Percentiles rank a stretch among this genome's conserved stretches.
These are phyloP conservation scores for Strobilomyces confusus DNA, from an alignment of 768 basidiomycete species.

Conservation along the genomic window DNA sequence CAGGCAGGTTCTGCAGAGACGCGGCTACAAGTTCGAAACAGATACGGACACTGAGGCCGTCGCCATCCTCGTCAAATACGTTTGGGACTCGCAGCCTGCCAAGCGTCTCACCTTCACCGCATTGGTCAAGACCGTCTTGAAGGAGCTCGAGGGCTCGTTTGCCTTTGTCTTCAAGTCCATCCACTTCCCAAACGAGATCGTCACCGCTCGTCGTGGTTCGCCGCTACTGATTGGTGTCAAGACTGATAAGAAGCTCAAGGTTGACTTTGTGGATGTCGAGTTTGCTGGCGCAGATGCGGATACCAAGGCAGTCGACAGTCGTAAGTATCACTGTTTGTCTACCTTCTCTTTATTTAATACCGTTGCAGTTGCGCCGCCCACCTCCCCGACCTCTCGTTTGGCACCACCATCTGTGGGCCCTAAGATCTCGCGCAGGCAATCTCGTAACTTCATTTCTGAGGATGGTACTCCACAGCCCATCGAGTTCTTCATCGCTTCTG, in stretches of 20 bases:
- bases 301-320: slow-evolving; percentile 38
- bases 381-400: slow-evolving; percentile 60
- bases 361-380: slow-evolving; percentile 40
- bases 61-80: slow-evolving; percentile 92
- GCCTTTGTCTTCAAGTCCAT: slow-evolving; percentile 98
- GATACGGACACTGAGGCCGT: slow-evolving; percentile 99
- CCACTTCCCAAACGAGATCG: slow-evolving; percentile 95
- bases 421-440: slow-evolving; percentile 90
- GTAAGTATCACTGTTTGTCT: slow-evolving; percentile 30
- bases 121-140: slow-evolving; percentile 91
- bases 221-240: slow-evolving; percentile 97
- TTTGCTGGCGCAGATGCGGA: slow-evolving; percentile 72
- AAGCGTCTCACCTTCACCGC: slow-evolving; percentile 86
- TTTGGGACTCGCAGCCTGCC: slow-evolving; percentile 89
- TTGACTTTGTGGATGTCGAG: slow-evolving; percentile 99
- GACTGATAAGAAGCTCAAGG: slow-evolving; percentile 99
- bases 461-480: slow-evolving; percentile 98
- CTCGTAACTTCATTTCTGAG: slow-evolving; percentile 96
- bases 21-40: slow-evolving; percentile 89
- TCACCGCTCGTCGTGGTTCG: slow-evolving; percentile 94
- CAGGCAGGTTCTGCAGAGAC: slow-evolving; percentile 88
- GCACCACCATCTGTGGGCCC: slow-evolving; percentile 56
- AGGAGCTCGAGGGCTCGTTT: slow-evolving; percentile 98
- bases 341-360: slow-evolving; percentile 2
- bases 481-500: slow-evolving; percentile 99